These are phyloP conservation scores for Torulaspora maleeae DNA, from an alignment of 805 yeast species.

Conservation along the genomic window DNA sequence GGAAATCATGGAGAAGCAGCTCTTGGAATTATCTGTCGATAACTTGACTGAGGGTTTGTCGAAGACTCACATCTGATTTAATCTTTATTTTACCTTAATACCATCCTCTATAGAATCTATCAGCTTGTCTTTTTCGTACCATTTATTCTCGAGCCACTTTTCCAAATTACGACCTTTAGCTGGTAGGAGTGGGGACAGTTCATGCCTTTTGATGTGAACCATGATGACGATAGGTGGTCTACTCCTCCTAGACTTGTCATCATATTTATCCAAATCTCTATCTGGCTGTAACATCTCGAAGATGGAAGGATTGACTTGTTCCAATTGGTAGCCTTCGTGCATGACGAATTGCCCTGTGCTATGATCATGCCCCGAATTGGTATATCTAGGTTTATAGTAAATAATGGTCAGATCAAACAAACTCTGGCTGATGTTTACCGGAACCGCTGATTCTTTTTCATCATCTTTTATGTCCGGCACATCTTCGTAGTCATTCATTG, in stretches of 20 bases:
- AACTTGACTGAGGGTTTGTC: constrained; percentile 56
- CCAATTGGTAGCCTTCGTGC: constrained; percentile 27
- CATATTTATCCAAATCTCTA: constrained; percentile 1
- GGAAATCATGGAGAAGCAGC: constrained; percentile 40
- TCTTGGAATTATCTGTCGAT: constrained; percentile 37
- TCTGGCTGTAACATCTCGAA: constrained; percentile 26
- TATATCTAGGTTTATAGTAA: constrained; percentile 35
- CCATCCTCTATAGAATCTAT: constrained; percentile 40
- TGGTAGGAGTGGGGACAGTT: constrained; percentile 46
- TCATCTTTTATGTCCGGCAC: constrained; percentile 3
- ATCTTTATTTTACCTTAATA: constrained; percentile 20
- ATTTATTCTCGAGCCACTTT: constrained; percentile 68
- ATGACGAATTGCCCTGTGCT: constrained; percentile 17
- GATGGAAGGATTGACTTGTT: constrained; percentile 33
- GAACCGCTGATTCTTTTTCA: background rate
- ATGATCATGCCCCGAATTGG: constrained; percentile 24
- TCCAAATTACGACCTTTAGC: constrained; percentile 52
- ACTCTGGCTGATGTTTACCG: constrained; percentile 11
- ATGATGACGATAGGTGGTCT: constrained; percentile 37
- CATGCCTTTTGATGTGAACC: constrained; percentile 44
- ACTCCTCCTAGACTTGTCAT: constrained; percentile 1
- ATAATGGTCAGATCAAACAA: constrained; percentile 37
- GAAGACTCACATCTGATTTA: constrained; percentile 43
- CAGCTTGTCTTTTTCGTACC: constrained; percentile 65
- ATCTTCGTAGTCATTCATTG: constrained; percentile 1